Conservation (phyloP, 257 asterid species). For the Nicotiana undulata region DNA sequence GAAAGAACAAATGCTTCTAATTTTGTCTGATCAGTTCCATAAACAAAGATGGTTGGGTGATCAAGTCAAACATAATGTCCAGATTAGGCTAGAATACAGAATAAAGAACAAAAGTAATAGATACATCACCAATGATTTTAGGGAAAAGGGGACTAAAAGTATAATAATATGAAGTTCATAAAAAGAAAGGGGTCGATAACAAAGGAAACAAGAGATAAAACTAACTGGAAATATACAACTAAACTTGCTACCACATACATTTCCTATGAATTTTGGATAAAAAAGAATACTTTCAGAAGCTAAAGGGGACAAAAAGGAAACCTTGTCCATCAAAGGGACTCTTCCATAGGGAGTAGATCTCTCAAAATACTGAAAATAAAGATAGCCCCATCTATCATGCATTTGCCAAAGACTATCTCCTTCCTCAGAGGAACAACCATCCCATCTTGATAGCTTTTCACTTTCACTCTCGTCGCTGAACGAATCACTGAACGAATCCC, state of each 20-base stretch:
- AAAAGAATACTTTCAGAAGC: neutral
- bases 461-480: constrained; percentile 50
- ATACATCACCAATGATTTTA: neutral
- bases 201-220: neutral
- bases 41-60: neutral
- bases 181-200: neutral
- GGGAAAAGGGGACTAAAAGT: neutral
- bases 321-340: constrained; percentile 58
- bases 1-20: constrained; percentile 9
- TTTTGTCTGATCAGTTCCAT: neutral
- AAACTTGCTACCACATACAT: neutral
- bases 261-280: neutral
- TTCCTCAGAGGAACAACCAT: constrained; percentile 54
- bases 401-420: constrained; percentile 29
- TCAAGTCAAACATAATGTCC: neutral
- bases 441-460: constrained; percentile 50
- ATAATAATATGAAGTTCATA: neutral
- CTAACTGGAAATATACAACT: neutral
- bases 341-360: constrained; percentile 47
- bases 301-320: neutral
- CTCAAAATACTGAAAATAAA: constrained; percentile 39
- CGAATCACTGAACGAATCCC: constrained; percentile 50
- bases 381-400: constrained; percentile 40
- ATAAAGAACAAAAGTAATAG: neutral
- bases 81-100: neutral